Evolutionary conservation across 2,329 filamentous ascomycete genomes (phyloP).

Genomic region (Lecanicillium sp.): DNA sequence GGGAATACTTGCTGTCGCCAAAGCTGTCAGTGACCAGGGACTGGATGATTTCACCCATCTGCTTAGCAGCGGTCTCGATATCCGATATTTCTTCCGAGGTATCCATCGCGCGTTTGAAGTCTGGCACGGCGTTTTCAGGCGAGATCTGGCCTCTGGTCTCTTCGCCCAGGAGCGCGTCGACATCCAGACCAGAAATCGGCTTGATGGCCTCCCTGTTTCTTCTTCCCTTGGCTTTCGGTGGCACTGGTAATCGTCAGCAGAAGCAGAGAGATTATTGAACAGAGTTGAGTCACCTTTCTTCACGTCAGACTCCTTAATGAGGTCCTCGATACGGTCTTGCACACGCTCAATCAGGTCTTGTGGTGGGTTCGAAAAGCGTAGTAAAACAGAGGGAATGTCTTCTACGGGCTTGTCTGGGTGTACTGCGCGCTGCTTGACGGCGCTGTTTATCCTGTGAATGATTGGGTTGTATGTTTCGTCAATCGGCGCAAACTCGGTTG

Average conservation of each 20-base stretch:
- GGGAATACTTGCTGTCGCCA: slow-evolving; percentile 67
- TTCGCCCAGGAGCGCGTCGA: slow-evolving; percentile 71
- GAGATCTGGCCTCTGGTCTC: slow-evolving; percentile 39
- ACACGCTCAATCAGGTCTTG: slow-evolving; percentile 56
- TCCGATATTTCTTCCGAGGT: slow-evolving; percentile 52
- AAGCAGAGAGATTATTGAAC: not conserved
- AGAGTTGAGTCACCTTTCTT: slow-evolving; percentile 63
- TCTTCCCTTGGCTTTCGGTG: slow-evolving; percentile 70
- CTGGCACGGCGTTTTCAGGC: slow-evolving; percentile 73
- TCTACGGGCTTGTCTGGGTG: slow-evolving; percentile 61
- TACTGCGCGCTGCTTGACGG: slow-evolving; percentile 75
- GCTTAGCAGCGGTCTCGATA: slow-evolving; percentile 62
- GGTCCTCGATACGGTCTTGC: slow-evolving; percentile 49
- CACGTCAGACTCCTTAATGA: slow-evolving; percentile 67
- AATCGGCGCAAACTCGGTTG: slow-evolving; percentile 64
- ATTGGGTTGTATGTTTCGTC: slow-evolving; percentile 80
- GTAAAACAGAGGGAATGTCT: slow-evolving; percentile 56
- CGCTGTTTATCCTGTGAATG: slow-evolving; percentile 84
- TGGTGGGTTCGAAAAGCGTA: slow-evolving; percentile 68
- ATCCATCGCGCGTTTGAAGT: slow-evolving; percentile 76
- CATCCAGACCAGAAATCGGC: slow-evolving; percentile 83
- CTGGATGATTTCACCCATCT: slow-evolving; percentile 68
- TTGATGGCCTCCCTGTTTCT: slow-evolving; percentile 66
- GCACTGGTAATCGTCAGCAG: slow-evolving; percentile 47
- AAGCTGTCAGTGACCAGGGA: slow-evolving; percentile 65